A percentile compares a stretch with the other conserved stretches of the same genome.
phyloP scores from a whole-genome alignment of 768 basidiomycete genomes.

The Dendrothele bispora region DNA sequence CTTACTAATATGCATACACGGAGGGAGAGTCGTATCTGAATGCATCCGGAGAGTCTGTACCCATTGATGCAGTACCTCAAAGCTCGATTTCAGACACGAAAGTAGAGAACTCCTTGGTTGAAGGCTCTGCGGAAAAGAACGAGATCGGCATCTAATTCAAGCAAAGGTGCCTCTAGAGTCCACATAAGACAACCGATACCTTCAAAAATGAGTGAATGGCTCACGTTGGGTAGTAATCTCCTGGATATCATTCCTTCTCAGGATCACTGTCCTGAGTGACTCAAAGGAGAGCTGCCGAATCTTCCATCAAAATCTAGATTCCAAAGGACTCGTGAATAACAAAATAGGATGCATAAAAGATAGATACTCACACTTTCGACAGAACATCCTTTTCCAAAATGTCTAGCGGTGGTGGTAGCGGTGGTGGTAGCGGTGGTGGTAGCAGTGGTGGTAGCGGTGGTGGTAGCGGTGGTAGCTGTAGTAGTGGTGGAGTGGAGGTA shows the following conservation, averaged over 20 bases:
- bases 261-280: conserved; percentile 46
- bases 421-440: too few species aligned
- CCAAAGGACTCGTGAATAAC: too few species aligned
- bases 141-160: conserved; percentile 73
- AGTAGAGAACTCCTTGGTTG: conserved; percentile 65
- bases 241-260: conserved; percentile 56
- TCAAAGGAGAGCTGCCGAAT: conserved; percentile 22
- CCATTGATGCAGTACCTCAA: too few species aligned
- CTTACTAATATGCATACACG: too few species aligned
- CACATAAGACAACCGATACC: neutral
- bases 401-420: too few species aligned
- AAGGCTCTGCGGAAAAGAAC: conserved; percentile 73
- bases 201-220: conserved; percentile 15
- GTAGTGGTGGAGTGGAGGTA: too few species aligned
- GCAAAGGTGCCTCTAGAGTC: conserved; percentile 51
- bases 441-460: too few species aligned
- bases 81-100: conserved; percentile 70
- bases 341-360: neutral
- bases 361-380: conserved; percentile 61
- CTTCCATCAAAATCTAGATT: conserved; percentile 45
- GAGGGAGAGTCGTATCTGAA: too few species aligned
- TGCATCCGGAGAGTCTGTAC: too few species aligned
- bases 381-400: conserved; percentile 55
- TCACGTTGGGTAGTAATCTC: conserved; percentile 62
- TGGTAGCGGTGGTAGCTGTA: too few species aligned